phyloP scores from a whole-genome alignment of 2,329 filamentous ascomycete genomes.

The Parasarocladium wereldwijsianum region DNA sequence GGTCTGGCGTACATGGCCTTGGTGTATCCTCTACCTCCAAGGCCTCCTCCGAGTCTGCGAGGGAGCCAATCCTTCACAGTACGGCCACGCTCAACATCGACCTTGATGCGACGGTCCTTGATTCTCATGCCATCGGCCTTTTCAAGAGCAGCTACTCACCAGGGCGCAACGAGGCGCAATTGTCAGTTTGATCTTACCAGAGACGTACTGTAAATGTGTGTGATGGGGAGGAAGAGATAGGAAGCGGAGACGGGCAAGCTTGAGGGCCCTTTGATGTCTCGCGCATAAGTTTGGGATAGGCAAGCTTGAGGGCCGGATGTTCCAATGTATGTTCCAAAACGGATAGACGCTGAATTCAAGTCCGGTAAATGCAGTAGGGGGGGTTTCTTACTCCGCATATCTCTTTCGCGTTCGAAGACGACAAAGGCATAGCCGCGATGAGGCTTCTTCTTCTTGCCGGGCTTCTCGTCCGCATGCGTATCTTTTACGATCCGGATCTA shows the following conservation, averaged over 20 bases:
- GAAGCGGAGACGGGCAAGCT: constrained; percentile 36
- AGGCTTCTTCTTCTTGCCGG: constrained; percentile 65
- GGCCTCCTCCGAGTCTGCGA: constrained; percentile 76
- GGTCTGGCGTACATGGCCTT: constrained; percentile 63
- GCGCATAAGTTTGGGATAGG: constrained; percentile 24
- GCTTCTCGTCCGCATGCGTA: constrained; percentile 51
- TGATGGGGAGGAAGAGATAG: constrained; percentile 8
- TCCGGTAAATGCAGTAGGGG: constrained; percentile 20
- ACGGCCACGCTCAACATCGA: constrained; percentile 90
- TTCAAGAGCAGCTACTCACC: constrained; percentile 73
- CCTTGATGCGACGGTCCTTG: constrained; percentile 79
- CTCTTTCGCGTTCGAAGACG: constrained; percentile 91
- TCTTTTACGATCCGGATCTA: constrained; percentile 82
- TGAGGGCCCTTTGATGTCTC: constrained; percentile 35
- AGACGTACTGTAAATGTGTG: constrained; percentile 5
- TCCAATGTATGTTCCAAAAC: constrained; percentile 10
- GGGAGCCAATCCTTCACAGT: constrained; percentile 92
- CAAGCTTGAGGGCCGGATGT: constrained; percentile 27
- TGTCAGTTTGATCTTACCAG: constrained; percentile 59
- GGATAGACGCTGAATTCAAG: constrained; percentile 10
- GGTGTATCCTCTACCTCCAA: constrained; percentile 87
- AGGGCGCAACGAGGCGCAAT: constrained; percentile 41
- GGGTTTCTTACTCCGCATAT: constrained; percentile 81
- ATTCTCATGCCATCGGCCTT: constrained; percentile 76
- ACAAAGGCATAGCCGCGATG: constrained; percentile 92